phyloP scores from a whole-genome alignment of 208 protist species.

The Leishmania gerbilli region DNA sequence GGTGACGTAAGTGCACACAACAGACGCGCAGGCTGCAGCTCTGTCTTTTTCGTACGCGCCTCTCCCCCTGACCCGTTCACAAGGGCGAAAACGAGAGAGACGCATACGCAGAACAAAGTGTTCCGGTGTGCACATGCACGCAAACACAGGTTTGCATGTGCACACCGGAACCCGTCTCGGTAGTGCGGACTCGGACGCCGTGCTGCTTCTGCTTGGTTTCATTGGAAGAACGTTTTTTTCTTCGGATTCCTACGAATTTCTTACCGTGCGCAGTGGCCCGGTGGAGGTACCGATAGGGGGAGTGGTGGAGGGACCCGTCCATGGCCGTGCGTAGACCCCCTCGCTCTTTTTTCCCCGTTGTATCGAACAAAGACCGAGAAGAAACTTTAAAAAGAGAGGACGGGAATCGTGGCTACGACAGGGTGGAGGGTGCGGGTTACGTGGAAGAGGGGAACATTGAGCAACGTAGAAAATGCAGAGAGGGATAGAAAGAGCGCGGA shows the following conservation, averaged over 20 bases:
- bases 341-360: neutral
- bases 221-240: neutral
- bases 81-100: neutral
- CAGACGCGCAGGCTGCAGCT: neutral
- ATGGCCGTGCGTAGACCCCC: neutral
- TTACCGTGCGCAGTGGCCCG: neutral
- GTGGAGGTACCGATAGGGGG: neutral
- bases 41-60: neutral
- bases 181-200: neutral
- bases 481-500: conserved; percentile 3
- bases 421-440: neutral
- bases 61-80: neutral
- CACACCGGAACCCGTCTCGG: neutral
- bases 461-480: neutral
- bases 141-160: neutral
- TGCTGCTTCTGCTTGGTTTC: neutral
- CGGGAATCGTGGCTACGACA: neutral
- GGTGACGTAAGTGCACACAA: neutral
- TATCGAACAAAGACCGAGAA: neutral
- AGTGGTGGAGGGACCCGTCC: neutral
- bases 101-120: neutral
- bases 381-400: neutral
- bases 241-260: neutral
- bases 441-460: neutral
- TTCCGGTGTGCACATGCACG: neutral